phyloP scores from a whole-genome alignment of 495 filamentous ascomycete species.

The Hypoxylon perforatum region DNA sequence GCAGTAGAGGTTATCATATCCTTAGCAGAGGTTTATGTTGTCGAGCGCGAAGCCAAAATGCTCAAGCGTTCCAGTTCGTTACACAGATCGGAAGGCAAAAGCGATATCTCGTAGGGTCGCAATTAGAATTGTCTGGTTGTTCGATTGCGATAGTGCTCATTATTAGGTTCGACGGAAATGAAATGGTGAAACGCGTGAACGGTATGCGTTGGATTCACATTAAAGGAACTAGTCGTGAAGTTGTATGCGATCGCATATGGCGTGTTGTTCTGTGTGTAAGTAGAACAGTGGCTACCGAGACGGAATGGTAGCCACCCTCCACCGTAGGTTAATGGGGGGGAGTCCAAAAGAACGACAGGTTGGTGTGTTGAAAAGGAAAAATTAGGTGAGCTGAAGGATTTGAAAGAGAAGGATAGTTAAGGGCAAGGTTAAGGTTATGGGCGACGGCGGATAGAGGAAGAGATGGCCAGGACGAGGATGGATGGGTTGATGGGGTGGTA shows the following conservation, averaged over 20 bases:
- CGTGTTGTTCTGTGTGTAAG: constrained; percentile 13
- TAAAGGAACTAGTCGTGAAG: constrained; percentile 29
- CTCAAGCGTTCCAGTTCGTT: constrained; percentile 9
- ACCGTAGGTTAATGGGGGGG: constrained; percentile 16
- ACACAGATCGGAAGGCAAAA: constrained; percentile 8
- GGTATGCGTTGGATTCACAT: constrained; percentile 29
- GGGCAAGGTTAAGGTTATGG: constrained; percentile 23
- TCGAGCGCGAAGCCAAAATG: neutral
- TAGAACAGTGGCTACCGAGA: constrained; percentile 40
- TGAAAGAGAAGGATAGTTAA: constrained; percentile 38
- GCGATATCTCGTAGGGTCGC: constrained; percentile 19
- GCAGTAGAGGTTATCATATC: constrained; percentile 5
- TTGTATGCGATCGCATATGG: constrained; percentile 27
- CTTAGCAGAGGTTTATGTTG: constrained; percentile 18
- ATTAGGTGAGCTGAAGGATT: constrained; percentile 34
- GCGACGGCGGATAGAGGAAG: constrained; percentile 36
- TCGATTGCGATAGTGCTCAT: constrained; percentile 19
- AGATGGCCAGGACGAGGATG: constrained; percentile 19
- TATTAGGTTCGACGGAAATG: constrained; percentile 26
- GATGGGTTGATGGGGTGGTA: constrained; percentile 41
- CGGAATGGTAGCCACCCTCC: constrained; percentile 35
- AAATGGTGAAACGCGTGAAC: constrained; percentile 17
- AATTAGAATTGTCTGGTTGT: constrained; percentile 8
- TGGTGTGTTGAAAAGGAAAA: constrained; percentile 34
- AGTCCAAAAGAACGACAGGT: constrained; percentile 29